Base-by-base conservation (phyloP, 768 basidiomycete species). In the Boletus barrowsii region DNA sequence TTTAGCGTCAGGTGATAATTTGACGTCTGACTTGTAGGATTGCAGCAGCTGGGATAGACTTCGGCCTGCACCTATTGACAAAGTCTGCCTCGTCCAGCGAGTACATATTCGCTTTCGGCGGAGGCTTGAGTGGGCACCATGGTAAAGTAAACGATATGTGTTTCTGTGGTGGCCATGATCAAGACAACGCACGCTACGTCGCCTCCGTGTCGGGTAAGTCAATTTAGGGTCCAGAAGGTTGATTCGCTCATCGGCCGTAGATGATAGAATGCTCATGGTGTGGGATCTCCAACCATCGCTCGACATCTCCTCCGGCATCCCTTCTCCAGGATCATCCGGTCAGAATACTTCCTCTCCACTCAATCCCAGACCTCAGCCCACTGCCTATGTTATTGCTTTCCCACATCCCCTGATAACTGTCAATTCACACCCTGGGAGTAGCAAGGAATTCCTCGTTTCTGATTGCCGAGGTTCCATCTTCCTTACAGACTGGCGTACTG, bases 191-290 rank as follows among this genome's bases (percentile, higher is more conserved):
- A 42, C 79, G 87, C 58, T 90, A 91, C 69, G 80, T 93, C 55
- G 90, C 88, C 9, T 88, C 89, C 10, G 87, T 90, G 29, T 89
- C 90, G 52, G 89, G 90, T 84, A 63, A 53, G 72, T 48, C 15
- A 40, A 13, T 20, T 30, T 1, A 24, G 17, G 33, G 13, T 40
- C 30, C 50, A 24, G 43, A 29, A 22, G 13, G 30, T 26, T 55
- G 2, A 24, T 26, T 35, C 48, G 24, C 52, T 58, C 42, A 57
- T 40, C 15, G 36, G 44, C 33, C 40, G 7, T 57, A 89, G 89
- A 90, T 60, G 90, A 92, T 72, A 88, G 83, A 66, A 86, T 87
- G 80, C 79, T 90, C 37, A 87, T 90, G 83, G 83, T 92, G 8
- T 92, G 90, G 90, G 89, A 92, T 69, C 77, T 93, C n/a, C 74